Conservation (phyloP, 2,329 filamentous ascomycete genomes). For the Aaosphaeria pasadenensis region DNA sequence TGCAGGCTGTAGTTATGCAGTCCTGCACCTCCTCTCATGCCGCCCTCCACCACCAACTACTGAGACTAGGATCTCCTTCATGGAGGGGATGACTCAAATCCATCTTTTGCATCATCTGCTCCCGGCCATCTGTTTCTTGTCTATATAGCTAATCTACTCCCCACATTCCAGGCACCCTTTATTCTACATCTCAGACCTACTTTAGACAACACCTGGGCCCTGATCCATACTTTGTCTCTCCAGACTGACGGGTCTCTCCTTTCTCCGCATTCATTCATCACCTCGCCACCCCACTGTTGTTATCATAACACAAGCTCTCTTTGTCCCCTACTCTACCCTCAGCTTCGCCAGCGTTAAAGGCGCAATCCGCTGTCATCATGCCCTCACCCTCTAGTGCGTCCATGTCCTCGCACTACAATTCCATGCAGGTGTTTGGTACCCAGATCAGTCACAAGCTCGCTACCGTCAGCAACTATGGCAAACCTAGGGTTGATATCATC, state of each 20-base stretch:
- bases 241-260: background rate
- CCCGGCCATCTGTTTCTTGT: too few species aligned
- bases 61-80: too few species aligned
- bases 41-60: background rate
- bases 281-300: slow-evolving; percentile 2
- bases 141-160: too few species aligned
- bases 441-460: slow-evolving; percentile 34
- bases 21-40: background rate
- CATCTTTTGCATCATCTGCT: too few species aligned
- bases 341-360: slow-evolving; percentile 6
- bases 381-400: slow-evolving; percentile 16
- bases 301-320: background rate
- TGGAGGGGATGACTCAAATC: too few species aligned
- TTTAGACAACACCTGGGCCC: too few species aligned
- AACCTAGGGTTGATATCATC: slow-evolving; percentile 43
- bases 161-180: too few species aligned
- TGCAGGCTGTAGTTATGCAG: background rate
- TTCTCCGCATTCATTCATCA: slow-evolving; percentile 20
- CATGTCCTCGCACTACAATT: slow-evolving; percentile 14
- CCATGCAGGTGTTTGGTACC: slow-evolving; percentile 28
- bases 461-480: slow-evolving; percentile 29
- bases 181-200: background rate
- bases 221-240: background rate
- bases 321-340: background rate
- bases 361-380: slow-evolving; percentile 15